Evolutionary conservation across 371 early-diverging fungal species (phyloP).

Genomic region (Nosema granulosis): DNA sequence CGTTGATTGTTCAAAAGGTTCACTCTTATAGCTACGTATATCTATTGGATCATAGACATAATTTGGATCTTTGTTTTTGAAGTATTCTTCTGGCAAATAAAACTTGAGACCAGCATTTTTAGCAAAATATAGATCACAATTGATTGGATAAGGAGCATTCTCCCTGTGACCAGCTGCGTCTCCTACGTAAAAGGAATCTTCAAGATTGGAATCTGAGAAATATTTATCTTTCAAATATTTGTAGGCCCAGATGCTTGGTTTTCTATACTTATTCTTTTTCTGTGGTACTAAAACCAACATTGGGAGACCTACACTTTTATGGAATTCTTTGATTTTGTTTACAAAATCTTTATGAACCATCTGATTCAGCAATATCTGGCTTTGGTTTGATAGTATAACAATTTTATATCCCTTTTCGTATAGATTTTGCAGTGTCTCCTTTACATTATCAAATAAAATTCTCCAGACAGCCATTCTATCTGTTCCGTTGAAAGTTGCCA

Average conservation of each 20-base stretch:
- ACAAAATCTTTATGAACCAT: conserved; percentile 15
- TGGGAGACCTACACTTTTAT: conserved; percentile 22
- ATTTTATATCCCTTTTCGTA: conserved; percentile 24
- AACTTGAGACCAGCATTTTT: conserved; percentile 44
- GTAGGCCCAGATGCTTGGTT: conserved; percentile 41
- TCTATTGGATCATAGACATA: not conserved
- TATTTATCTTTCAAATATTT: conserved; percentile 23
- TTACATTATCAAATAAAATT: too few relatives aligned
- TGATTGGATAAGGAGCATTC: not conserved
- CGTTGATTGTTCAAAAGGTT: not conserved
- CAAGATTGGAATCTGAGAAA: not conserved
- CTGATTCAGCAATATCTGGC: not conserved
- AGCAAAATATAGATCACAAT: conserved; percentile 51
- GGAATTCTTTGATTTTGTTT: conserved; percentile 12
- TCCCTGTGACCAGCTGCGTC: conserved; percentile 32
- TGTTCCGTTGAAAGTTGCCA: conserved; percentile 8
- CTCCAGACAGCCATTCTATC: too few relatives aligned
- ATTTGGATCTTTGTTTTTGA: not conserved
- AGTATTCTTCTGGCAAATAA: conserved; percentile 44
- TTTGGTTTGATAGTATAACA: conserved; percentile 41
- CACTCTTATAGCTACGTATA: not conserved
- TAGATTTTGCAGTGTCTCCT: conserved; percentile 11
- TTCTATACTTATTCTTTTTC: conserved; percentile 33
- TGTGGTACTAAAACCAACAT: conserved; percentile 27
- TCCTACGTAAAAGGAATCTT: conserved; percentile 38